Percentiles rank a stretch among this genome's conserved stretches.
Conservation (phyloP, 768 basidiomycete genomes). For the Rhodotorula sphaerocarpa region DNA sequence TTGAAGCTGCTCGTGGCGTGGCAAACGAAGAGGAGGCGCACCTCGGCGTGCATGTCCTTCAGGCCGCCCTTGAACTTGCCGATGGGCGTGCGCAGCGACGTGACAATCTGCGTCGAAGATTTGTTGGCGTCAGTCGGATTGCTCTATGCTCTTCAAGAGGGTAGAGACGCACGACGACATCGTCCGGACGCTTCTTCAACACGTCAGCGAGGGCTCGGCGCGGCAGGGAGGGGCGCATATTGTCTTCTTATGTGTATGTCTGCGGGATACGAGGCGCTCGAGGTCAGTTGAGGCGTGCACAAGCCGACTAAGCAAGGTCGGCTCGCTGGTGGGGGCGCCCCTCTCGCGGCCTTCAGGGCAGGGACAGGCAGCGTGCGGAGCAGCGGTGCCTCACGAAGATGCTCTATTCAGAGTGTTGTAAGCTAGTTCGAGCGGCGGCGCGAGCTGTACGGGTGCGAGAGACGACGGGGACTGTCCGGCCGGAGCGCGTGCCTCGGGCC, state of each 20-base stretch:
- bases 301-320: no score
- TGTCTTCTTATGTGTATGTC: conserved; percentile 2
- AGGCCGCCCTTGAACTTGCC: conserved; percentile 86
- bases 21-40: background rate
- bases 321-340: no score
- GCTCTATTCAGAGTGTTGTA: no score
- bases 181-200: conserved; percentile 23
- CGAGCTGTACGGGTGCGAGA: no score
- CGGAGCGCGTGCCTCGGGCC: background rate
- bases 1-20: background rate
- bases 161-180: conserved; percentile 20
- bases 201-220: conserved; percentile 21
- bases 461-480: background rate
- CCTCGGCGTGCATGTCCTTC: conserved; percentile 56
- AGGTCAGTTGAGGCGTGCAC: no score
- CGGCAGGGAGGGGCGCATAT: conserved; percentile 13
- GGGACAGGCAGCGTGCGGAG: no score
- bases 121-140: background rate
- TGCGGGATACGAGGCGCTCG: background rate
- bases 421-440: no score
- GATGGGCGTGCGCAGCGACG: conserved; percentile 78
- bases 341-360: no score
- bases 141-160: no score
- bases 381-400: no score
- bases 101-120: conserved; percentile 49